Evolutionary conservation across 108 stramenopile genomes (phyloP).

Genomic region (Conticribra guillardii): DNA sequence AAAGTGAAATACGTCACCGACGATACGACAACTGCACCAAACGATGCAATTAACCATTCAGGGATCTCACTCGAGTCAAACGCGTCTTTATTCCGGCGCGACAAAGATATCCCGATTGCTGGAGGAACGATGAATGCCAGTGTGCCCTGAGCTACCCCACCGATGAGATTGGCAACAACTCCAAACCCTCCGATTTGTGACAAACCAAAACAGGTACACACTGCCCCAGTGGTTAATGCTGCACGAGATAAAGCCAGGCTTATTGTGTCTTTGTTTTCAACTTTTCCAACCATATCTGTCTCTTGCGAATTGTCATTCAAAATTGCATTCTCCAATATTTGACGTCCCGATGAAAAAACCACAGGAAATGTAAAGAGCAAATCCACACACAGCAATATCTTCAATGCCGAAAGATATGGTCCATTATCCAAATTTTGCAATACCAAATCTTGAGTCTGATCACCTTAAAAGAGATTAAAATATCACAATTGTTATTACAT

Average conservation of each 20-base stretch:
- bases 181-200: constrained; percentile 56
- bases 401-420: constrained; percentile 42
- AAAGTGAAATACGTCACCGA: constrained; percentile 56
- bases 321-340: constrained; percentile 50
- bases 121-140: constrained; percentile 55
- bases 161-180: constrained; percentile 50
- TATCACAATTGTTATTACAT: too few relatives aligned
- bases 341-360: constrained; percentile 49
- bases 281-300: neutral
- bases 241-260: constrained; percentile 35
- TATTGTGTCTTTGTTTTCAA: constrained; percentile 1
- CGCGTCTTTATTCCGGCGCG: constrained; percentile 11
- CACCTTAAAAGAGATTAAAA: too few relatives aligned
- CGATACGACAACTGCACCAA: constrained; percentile 53
- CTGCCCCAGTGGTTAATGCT: constrained; percentile 38
- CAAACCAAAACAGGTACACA: constrained; percentile 40
- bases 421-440: constrained; percentile 52
- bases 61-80: constrained; percentile 26
- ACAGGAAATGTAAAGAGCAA: constrained; percentile 53
- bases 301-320: too few relatives aligned
- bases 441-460: constrained; percentile 52
- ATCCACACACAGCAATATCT: constrained; percentile 52
- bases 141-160: constrained; percentile 55
- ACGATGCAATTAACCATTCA: constrained; percentile 45
- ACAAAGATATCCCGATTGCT: constrained; percentile 42